Base-by-base conservation (phyloP, 768 basidiomycete species). In the Suillus brevipes region DNA sequence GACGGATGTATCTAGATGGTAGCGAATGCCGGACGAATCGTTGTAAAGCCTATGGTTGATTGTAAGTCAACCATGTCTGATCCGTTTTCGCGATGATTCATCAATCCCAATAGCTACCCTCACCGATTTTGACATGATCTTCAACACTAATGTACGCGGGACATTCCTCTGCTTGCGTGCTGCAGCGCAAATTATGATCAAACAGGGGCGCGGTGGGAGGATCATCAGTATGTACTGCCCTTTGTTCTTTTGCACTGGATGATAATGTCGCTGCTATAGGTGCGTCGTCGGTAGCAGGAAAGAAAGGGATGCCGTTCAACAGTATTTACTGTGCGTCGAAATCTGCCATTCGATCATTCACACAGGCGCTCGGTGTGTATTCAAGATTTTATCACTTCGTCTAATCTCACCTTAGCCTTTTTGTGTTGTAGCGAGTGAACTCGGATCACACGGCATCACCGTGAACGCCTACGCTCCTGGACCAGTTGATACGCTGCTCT, bases 161-260 rank as follows among this genome's bases (percentile, higher is more conserved):
- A 69, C 73, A 0, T 81, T 80, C 47, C 67, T 82, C 1, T 81
- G 80, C 67, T 82, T 81, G 69, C 78, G 79, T 57, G 74, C 78
- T 60, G 81, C 82, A 6, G 82, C 75, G 5, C 56, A 74, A 23
- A 73, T 76, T 60, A 84, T 84, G 83, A 77, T 83, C 40, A 71
- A 72, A 31, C 82, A 83, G 70, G 80, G 80, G 34, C 68, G 67
- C 4, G 82, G 83, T 7, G 83, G 83, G 0, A 71, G 80, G 50
- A 79, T 83, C 31, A 76, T 83, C 16, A 76, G 64, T 62, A 52
- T 16, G 50, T 5, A 34, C 28, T 16, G 10, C 4, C 10, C 20
- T 34, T 34, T 34, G 31, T 36, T 61, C 62, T 20, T 20, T 55
- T 10, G 31, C 12, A 12, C 20, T 55, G 20, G 20, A 12, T 34